Evolutionary conservation across 768 basidiomycete species (phyloP).

Genomic region (Pluteus cervinus): DNA sequence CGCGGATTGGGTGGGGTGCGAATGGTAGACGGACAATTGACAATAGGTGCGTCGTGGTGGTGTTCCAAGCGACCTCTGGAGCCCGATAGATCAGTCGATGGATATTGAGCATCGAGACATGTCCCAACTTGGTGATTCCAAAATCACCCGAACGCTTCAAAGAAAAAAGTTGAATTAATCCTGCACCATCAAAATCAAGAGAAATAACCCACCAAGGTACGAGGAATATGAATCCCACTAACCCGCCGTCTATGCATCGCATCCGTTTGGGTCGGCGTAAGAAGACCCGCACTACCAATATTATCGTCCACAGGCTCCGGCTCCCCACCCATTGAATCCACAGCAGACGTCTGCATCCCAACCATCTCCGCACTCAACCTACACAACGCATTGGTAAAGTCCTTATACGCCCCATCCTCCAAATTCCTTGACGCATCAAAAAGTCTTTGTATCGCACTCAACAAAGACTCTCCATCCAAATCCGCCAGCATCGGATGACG

Average conservation of each 20-base stretch:
- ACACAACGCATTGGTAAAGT: conserved; percentile 75
- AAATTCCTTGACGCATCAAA: conserved; percentile 84
- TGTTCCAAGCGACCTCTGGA: conserved; percentile 80
- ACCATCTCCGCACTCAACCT: conserved; percentile 91
- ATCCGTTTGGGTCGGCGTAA: conserved; percentile 32
- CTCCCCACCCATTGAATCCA: conserved; percentile 21
- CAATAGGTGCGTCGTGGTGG: conserved; percentile 75
- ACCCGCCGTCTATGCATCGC: conserved; percentile 60
- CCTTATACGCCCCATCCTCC: conserved; percentile 75
- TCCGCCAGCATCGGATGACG: conserved; percentile 66
- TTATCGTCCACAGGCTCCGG: conserved; percentile 38
- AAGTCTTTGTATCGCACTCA: conserved; percentile 68
- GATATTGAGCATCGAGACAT: conserved; percentile 77
- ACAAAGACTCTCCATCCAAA: conserved; percentile 70
- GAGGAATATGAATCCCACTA: conserved; percentile 84
- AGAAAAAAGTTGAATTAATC: too few relatives aligned
- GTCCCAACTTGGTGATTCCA: conserved; percentile 82
- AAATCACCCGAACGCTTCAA: conserved; percentile 84
- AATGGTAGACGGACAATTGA: conserved; percentile 62
- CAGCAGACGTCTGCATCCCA: conserved; percentile 65
- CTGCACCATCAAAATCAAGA: conserved; percentile 1
- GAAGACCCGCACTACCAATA: conserved; percentile 17
- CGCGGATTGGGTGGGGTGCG: conserved; percentile 73
- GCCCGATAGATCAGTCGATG: conserved; percentile 82
- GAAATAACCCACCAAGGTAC: conserved; percentile 55